Evolutionary conservation across 2,329 filamentous ascomycete genomes (phyloP), one percentile per base, ranked within the genome.

Genomic region (Nigrospora osmanthi): DNA sequence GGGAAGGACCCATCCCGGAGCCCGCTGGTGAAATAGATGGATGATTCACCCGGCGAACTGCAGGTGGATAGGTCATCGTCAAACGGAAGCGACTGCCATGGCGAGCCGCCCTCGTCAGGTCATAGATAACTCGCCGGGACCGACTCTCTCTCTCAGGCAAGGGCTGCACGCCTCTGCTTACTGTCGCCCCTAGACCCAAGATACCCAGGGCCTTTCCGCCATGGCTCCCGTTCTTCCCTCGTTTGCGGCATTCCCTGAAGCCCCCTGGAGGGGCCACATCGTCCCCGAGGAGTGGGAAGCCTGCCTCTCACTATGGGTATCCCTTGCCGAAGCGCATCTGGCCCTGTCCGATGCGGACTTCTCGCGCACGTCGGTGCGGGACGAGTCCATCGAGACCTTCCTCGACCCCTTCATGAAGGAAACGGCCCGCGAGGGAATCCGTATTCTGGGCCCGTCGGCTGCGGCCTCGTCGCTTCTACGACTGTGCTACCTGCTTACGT

Each of bases 191-290:
- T 28, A 10, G 7, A 6, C 23, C 23, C 5, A 28, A 28, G 23
- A 7, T 7, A 2, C 23, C 2, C 23, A 28, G 23, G 23, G 23
- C 9, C 10, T 28, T 10, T 2, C 23, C 23, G 7, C 31, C 41
- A 73, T 73, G 68, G 55, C 64, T 35, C 49, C 60, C 55, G 59
- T 67, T 44, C 67, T 90, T 40, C 89, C 89, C 36, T 75, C 82
- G 32, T 75, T 96, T 64, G 89, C 85, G 46, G 78, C 85, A 16
- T 89, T 93, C 55, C 91, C 90, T 15, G 76, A 83, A 49, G 68
- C 77, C 32, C 69, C 71, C 45, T 81, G 89, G 69, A 81, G 81
- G 57, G 75, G 77, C 52, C 76, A 76, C 53, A 76, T 95, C 48
- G 71, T 75, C 35, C 67, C 80, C 4, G 67, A 74, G 42, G 87